Base-by-base conservation (phyloP, 176 grass and related monocot genomes). In the Echinochloa phyllopogon region DNA sequence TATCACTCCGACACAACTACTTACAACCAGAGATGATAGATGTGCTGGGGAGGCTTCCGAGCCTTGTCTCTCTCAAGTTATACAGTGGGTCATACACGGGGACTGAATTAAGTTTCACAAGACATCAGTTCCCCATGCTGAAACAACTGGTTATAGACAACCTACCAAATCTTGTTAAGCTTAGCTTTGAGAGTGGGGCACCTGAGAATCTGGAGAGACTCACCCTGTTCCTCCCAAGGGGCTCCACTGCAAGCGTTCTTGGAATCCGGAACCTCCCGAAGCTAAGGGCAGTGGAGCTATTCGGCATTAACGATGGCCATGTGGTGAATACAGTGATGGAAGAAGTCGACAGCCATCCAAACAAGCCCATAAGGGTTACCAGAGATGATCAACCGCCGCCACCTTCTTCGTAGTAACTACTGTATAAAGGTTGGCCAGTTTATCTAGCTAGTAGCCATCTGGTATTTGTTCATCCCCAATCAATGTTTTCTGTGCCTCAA, bases 21-120 rank as follows among this genome's bases (percentile, higher is more conserved):
- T 53, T 53, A 53, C 17, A 1, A 56, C 18, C 6, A 8, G 18
- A 47, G 0, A 29, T 61, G 8, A 4, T 63, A 8, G 4, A 45
- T 4, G 4, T 12, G 9, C 23, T 78, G 5, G 56, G 1, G 57
- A 78, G 45, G 0, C 75, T 78, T 11, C 75, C 40, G 0, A 47
- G 57, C 27, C 75, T 78, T 20, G 2, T 78, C 4, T 78, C 57
- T 17, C 57, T 78, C 40, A 78, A 78, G 40, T 16, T 78, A 10
- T 78, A 78, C n/a, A 0, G 0, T 17, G 7, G 0, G 0, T 44
- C 39, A 10, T 78, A 63, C 44, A 0, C 2, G 3, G 75, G 75
- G 40, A 33, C 4, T 6, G 23, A 18, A 6, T 10, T 78, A 12
- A 3, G 75, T 16, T 78, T 63, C 29, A 24, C 41, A 10, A 56